Evolutionary conservation across 2,329 filamentous ascomycete species (phyloP), one percentile per base, ranked within the genome.

Genomic region (Ophiobolus disseminans): DNA sequence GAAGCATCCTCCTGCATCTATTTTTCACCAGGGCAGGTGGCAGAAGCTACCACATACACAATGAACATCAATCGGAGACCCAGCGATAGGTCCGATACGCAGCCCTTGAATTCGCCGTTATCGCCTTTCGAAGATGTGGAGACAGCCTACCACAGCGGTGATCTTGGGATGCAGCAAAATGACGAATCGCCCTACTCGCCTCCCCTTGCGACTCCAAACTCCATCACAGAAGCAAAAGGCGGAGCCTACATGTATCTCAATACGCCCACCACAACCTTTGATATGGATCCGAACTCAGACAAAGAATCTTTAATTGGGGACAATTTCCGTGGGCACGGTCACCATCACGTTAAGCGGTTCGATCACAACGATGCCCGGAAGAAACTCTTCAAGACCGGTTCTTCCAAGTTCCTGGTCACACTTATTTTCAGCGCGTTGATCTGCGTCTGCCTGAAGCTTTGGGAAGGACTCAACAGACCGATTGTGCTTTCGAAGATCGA

Each of bases 321-420:
- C 7, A 47, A 49, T 13, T 45, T 54, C 19, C 43, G 52, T 7
- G 46, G 47, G 34, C 54, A 43, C 4, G 45, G 45, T 3, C 20
- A 28, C 20, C 48, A 55, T 10, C 55, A 48, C 17, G 52, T 58
- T 11, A 70, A 70, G 41, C 60, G 49, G 7, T 72, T 70, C 39
- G 63, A 70, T 16, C 64, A 72, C 38, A 63, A 61, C n/a, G 58
- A 66, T 19, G 58, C 68, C 1, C 55, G 69, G 7, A 68, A 62
- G 10, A 55, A 57, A 4, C 50, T 72, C 2, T 43, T 72, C 39
- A 64, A 60, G 20, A 63, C 52, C 0, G 69, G 69, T 5, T 53
- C 58, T 0, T 54, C 47, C 19, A 62, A 64, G 9, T 58, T 72
- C 7, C 37, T 63, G 2, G 54, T 67, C 1, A 72, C 69, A 1